These are phyloP conservation scores for Magnaporthales sp. DNA, from an alignment of 2,329 filamentous ascomycete genomes.

Conservation along the genomic window DNA sequence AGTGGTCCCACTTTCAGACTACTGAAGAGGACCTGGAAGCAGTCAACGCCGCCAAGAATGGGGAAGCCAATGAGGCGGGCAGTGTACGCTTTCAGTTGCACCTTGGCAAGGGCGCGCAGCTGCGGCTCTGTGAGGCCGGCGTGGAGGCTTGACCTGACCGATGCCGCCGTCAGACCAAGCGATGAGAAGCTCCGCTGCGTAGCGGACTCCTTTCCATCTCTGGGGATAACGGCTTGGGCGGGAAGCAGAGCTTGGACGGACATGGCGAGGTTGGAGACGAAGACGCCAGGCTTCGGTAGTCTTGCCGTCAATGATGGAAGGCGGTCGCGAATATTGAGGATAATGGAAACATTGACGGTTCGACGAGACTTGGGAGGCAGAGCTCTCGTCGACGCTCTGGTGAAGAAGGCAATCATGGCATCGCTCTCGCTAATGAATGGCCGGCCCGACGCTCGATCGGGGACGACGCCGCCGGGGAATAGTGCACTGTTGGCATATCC, in stretches of 20 bases:
- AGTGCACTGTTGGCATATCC: neutral
- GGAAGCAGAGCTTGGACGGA: conserved; percentile 3
- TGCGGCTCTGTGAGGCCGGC: conserved; percentile 4
- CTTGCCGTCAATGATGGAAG: neutral
- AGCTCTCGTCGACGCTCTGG: neutral
- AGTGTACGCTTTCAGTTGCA: neutral
- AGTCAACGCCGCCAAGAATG: neutral
- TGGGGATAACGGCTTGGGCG: neutral
- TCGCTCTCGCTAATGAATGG: conserved; percentile 3
- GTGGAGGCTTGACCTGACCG: neutral
- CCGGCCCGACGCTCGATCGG: conserved; percentile 1
- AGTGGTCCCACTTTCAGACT: conserved; percentile 4
- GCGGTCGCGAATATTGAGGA: conserved; percentile 3
- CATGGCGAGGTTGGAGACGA: conserved; percentile 3
- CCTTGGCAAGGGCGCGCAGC: neutral
- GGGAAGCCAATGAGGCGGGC: neutral
- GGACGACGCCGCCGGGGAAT: conserved; percentile 3
- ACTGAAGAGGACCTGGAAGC: neutral
- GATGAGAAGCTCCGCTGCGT: neutral
- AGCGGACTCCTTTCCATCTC: neutral
- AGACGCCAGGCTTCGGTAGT: neutral
- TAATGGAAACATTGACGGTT: neutral
- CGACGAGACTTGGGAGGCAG: neutral
- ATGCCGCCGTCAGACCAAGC: neutral
- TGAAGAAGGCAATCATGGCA: conserved; percentile 1